A percentile compares a stretch with the other conserved stretches of the same genome.
Conservation (phyloP, 176 grass and related monocot species). For the Tillandsia fasciculata region DNA sequence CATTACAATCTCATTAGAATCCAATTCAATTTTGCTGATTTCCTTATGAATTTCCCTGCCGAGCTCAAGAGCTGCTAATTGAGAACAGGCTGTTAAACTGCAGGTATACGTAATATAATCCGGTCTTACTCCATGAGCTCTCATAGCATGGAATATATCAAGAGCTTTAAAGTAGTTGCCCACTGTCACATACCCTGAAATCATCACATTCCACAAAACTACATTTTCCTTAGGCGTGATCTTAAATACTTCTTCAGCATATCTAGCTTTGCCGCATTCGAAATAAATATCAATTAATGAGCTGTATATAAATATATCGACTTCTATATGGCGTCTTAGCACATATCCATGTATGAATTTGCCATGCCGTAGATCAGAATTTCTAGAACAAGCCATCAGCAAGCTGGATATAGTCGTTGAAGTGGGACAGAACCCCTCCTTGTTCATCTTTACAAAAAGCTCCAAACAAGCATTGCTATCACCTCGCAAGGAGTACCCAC, state of each 20-base stretch:
- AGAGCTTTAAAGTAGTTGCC: conserved; percentile 19
- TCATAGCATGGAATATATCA: conserved; percentile 12
- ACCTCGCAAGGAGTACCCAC: conserved; percentile 19
- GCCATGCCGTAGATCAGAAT: conserved; percentile 1
- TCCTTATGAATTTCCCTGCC: conserved; percentile 19
- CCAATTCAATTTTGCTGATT: conserved; percentile 1
- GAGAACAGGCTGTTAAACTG: conserved; percentile 17
- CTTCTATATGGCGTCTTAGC: conserved; percentile 3
- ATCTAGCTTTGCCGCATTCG: background rate
- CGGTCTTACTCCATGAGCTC: background rate
- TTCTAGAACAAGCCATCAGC: conserved; percentile 22
- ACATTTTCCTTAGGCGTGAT: conserved; percentile 10
- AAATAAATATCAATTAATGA: conserved; percentile 21
- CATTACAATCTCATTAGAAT: conserved; percentile 17
- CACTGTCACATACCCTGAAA: conserved; percentile 14
- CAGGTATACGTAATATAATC: conserved; percentile 12
- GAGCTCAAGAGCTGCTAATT: conserved; percentile 16
- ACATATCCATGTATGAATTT: conserved; percentile 20
- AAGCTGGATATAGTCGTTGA: conserved; percentile 15
- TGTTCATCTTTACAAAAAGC: conserved; percentile 14
- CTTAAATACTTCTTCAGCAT: conserved; percentile 12
- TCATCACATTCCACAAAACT: conserved; percentile 27
- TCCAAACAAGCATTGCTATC: conserved; percentile 6
- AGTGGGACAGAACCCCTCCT: conserved; percentile 7
- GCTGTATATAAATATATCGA: conserved; percentile 19